Evolutionary conservation across 495 filamentous ascomycete genomes (phyloP).

Genomic region (Articulospora tetracladia): DNA sequence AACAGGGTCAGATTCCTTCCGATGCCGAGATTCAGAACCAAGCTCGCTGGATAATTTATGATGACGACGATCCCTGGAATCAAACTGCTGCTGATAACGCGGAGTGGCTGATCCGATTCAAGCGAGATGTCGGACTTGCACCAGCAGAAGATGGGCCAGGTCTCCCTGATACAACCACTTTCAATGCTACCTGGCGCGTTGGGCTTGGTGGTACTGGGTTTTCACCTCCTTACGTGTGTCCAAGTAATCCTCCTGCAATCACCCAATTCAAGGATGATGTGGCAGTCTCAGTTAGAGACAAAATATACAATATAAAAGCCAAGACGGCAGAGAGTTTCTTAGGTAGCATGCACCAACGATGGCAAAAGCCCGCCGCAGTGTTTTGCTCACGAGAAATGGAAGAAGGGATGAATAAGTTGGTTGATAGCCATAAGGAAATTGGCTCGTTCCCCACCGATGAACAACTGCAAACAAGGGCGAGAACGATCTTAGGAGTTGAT

Average conservation of each 20-base stretch:
- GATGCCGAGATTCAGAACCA: slow-evolving; percentile 52
- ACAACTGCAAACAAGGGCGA: slow-evolving; percentile 33
- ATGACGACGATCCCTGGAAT: slow-evolving; percentile 68
- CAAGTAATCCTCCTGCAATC: slow-evolving; percentile 22
- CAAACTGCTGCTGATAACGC: slow-evolving; percentile 71
- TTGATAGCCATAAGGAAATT: slow-evolving; percentile 25
- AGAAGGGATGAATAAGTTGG: slow-evolving; percentile 38
- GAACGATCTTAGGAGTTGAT: slow-evolving; percentile 36
- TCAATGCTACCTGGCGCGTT: slow-evolving; percentile 31
- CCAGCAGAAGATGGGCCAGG: slow-evolving; percentile 39
- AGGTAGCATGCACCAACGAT: slow-evolving; percentile 28
- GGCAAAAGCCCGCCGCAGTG: slow-evolving; percentile 36
- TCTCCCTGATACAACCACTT: slow-evolving; percentile 24
- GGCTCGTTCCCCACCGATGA: slow-evolving; percentile 38
- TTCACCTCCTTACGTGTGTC: slow-evolving; percentile 35
- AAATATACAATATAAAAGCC: slow-evolving; percentile 32
- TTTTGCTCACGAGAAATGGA: slow-evolving; percentile 53
- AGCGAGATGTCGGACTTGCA: slow-evolving; percentile 57
- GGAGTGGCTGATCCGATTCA: slow-evolving; percentile 67
- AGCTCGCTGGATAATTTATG: slow-evolving; percentile 52
- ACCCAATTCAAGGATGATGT: slow-evolving; percentile 27
- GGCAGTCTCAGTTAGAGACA: slow-evolving; percentile 28
- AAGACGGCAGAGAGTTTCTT: slow-evolving; percentile 38
- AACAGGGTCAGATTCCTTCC: slow-evolving; percentile 30
- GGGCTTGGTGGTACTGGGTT: slow-evolving; percentile 43